Evolutionary conservation across 371 early-diverging fungal species (phyloP).

Genomic region (Mortierella sp.): DNA sequence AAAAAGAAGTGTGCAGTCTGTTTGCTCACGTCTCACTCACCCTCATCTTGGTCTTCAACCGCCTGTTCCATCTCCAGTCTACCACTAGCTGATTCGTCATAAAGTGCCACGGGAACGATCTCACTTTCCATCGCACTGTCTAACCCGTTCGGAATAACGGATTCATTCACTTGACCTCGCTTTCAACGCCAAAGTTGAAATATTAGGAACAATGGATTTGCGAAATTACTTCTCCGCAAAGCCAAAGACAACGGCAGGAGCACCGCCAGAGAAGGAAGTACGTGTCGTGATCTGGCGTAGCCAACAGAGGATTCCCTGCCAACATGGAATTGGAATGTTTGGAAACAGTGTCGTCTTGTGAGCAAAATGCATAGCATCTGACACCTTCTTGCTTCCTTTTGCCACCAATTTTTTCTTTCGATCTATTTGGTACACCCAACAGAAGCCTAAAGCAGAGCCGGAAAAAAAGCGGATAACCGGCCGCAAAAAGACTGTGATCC

Average conservation of each 20-base stretch:
- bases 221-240: slow-evolving; percentile 41
- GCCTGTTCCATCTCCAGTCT: no score
- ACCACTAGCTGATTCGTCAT: no score
- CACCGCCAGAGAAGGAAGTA: slow-evolving; percentile 18
- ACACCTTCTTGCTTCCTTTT: slow-evolving; percentile 26
- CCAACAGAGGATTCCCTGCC: no score
- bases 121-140: no score
- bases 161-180: no score
- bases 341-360: background rate
- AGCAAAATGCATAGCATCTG: background rate
- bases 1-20: no score
- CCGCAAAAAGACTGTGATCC: slow-evolving; percentile 36
- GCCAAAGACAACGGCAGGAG: slow-evolving; percentile 30
- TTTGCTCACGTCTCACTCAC: no score
- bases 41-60: no score
- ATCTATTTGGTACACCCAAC: background rate
- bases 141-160: no score
- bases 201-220: slow-evolving; percentile 43
- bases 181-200: background rate
- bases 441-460: slow-evolving; percentile 29
- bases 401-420: slow-evolving; percentile 43
- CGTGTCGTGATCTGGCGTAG: background rate
- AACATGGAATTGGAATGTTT: no score
- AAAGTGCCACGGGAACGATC: no score
- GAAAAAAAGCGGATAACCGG: slow-evolving; percentile 23